phyloP scores from a whole-genome alignment of 805 yeast genomes.

The Candida sakaeoensis region DNA sequence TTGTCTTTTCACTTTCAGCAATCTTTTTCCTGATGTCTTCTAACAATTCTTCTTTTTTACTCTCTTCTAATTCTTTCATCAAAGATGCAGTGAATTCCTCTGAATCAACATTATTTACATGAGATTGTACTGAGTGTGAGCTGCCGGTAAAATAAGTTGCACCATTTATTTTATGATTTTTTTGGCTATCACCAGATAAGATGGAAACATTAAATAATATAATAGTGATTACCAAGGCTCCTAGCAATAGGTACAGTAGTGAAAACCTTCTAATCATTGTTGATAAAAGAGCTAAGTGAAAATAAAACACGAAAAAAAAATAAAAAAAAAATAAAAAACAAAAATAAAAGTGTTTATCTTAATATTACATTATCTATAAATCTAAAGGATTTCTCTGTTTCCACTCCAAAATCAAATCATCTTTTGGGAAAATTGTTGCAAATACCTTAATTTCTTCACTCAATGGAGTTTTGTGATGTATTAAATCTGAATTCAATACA shows the following conservation, averaged over 20 bases:
- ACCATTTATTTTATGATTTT: slow-evolving; percentile 1
- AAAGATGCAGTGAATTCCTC: slow-evolving; percentile 5
- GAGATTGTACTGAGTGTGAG: slow-evolving; percentile 5
- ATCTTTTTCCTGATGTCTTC: slow-evolving; percentile 5
- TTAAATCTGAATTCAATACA: slow-evolving; percentile 72
- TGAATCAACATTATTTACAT: slow-evolving; percentile 8
- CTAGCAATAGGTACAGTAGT: slow-evolving; percentile 8
- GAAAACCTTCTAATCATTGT: slow-evolving; percentile 10
- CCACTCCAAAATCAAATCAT: slow-evolving; percentile 82
- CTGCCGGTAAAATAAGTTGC: slow-evolving; percentile 8
- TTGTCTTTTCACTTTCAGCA: slow-evolving; percentile 4
- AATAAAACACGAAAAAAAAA: background rate
- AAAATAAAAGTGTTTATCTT: background rate
- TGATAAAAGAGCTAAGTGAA: no score
- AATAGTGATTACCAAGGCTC: slow-evolving; percentile 2
- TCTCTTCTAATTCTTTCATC: slow-evolving; percentile 8
- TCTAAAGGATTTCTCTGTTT: slow-evolving; percentile 54
- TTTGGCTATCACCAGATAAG: background rate
- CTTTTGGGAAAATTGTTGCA: slow-evolving; percentile 97
- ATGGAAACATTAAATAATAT: slow-evolving; percentile 4
- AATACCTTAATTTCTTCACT: slow-evolving; percentile 93
- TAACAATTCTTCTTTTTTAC: slow-evolving; percentile 7
- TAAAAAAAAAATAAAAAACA: background rate
- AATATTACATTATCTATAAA: slow-evolving; percentile 3
- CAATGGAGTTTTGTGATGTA: slow-evolving; percentile 76